Conservation (phyloP, 1,284 basidiomycete genomes). For the Cystobasidium slooffiae region DNA sequence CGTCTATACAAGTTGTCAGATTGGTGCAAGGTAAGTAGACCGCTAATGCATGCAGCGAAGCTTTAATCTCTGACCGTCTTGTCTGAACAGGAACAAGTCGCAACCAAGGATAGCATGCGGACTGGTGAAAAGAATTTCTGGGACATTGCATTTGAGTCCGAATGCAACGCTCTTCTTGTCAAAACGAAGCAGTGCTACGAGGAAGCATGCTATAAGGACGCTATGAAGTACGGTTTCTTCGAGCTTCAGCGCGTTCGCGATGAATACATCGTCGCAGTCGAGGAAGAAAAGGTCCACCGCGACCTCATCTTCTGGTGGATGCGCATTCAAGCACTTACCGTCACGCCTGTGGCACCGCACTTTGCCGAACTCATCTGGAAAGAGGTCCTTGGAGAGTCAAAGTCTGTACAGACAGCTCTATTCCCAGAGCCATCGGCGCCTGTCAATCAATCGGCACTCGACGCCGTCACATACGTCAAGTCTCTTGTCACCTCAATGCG, state of each 20-base stretch:
- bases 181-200: conserved; percentile 78
- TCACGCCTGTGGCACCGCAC: conserved; percentile 90
- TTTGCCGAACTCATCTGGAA: conserved; percentile 91
- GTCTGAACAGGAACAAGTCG: conserved; percentile 55
- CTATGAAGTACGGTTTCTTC: conserved; percentile 93
- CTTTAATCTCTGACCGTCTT: background rate
- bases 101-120: conserved; percentile 71
- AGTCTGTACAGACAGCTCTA: conserved; percentile 77
- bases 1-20: conserved; percentile 86
- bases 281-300: conserved; percentile 81
- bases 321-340: conserved; percentile 74
- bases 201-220: conserved; percentile 89
- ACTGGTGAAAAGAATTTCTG: conserved; percentile 67
- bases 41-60: background rate
- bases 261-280: conserved; percentile 91
- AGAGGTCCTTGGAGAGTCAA: conserved; percentile 71
- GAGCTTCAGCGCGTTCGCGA: conserved; percentile 90
- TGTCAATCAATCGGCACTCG: conserved; percentile 62
- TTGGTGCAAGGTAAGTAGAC: conserved; percentile 81
- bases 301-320: conserved; percentile 81
- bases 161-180: conserved; percentile 83
- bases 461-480: conserved; percentile 81
- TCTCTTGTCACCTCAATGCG: conserved; percentile 84
- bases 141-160: conserved; percentile 88
- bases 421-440: conserved; percentile 69